Base-by-base conservation (phyloP, 805 yeast genomes). In the Ogataea pini region DNA sequence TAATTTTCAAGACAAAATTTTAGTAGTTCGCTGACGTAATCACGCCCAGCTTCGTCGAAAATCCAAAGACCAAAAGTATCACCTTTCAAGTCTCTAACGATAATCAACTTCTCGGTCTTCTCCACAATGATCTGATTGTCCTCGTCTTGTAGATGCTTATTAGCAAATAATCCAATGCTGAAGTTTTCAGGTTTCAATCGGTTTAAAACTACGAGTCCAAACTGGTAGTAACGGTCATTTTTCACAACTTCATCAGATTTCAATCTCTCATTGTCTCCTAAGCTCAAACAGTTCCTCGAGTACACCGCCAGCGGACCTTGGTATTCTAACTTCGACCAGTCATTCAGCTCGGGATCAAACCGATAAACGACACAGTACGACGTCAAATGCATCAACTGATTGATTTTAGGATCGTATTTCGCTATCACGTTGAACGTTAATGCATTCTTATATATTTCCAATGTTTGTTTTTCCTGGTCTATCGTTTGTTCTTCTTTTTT, bases 21-120 rank as follows among this genome's bases (percentile, higher is more conserved):
- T 25, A 65, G 44, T 18, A 65, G 47, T 46, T 82, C 79, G 57
- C 71, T 78, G 36, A 86, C 69, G 56, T 79, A 78, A 38, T 75
- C 76, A 63, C 92, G 72, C 59, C 86, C 91, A 7, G 75, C 79
- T 38, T 77, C 82, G 47, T 85, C 81, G 60, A 84, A 87, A 17
- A 86, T 75, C 94, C 94, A 87, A 41, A 87, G 69, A 1, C 95
- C 95, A 63, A 76, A 86, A 10, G 86, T 83, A 38, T 84, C 87
- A 18, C 86, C 89, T 43, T 78, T 69, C 43, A 83, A 69, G 58
- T 82, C 83, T 61, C 82, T 82, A 17, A 87, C 77, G 46, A 87
- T 86, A 34, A 87, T 79, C 61, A 86, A 72, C 48, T 83, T 85
- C 48, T 82, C 88, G 52, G 82, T 80, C 50, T 80, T 75, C 55